Evolutionary conservation across 2,329 filamentous ascomycete genomes (phyloP), one percentile per base, ranked within the genome.

Genomic region (Aciculosporium take): DNA sequence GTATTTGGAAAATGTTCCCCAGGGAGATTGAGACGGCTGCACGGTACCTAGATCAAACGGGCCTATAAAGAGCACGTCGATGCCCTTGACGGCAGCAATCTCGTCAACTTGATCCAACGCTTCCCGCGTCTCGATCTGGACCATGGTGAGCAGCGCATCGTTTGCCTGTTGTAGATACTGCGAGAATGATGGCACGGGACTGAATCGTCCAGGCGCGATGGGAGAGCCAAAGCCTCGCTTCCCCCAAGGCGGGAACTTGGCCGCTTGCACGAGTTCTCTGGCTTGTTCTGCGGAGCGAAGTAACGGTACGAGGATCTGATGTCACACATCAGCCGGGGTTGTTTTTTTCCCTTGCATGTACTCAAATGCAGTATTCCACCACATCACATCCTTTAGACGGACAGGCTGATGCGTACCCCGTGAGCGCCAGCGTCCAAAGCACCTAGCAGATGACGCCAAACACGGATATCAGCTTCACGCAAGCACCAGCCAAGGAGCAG

Each of bases 111-210:
- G 59, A 1, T 74, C 69, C 12, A 81, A 60, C 1, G 76, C 76
- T 53, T 79, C 76, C 45, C 64, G 62, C 0, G 78, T 81, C 60
- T 82, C 78, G 40, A 82, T 81, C 56, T 81, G 78, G 9, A 81
- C 74, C 60, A 80, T 77, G 13, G 73, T 79, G 44, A 81, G 54
- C 18, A 81, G 63, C 24, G 57, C 49, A 40, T 69, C 60, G 45
- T 72, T 71, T 34, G 69, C 69, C 31, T 66, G 60, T 45, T 65
- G 59, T 49, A 72, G 62, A 45, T 72, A 72, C 40, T 70, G 63
- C 3, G 64, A 65, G 17, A 66, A 64, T 5, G 56, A 63, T 8
- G 67, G 58, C 13, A 61, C 60, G 39, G 65, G 64, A 18, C 54
- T 59, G 49, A 69, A 67, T 27, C 63, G 60, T 32, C 59, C 59